Evolutionary conservation across 2,329 filamentous ascomycete species (phyloP).

Genomic region (Thelonectria rubi): DNA sequence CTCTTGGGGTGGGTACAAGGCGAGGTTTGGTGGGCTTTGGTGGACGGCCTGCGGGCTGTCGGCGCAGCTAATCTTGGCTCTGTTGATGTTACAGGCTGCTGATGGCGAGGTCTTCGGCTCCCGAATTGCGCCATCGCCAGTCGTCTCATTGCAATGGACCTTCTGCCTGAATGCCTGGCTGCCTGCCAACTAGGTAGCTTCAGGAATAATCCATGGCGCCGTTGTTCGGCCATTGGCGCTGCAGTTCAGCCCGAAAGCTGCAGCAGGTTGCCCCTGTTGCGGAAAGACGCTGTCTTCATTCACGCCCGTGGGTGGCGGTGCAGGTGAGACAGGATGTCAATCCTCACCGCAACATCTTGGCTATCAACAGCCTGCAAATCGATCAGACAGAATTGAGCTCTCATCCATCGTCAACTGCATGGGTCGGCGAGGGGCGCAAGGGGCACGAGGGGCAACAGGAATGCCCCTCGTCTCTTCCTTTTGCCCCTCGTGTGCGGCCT

Average conservation of each 20-base stretch:
- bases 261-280: not conserved
- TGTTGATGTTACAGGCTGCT: conserved; percentile 20
- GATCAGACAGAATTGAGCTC: not conserved
- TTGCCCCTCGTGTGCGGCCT: conserved; percentile 4
- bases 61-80: conserved; percentile 37
- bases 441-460: conserved; percentile 1
- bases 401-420: not conserved
- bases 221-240: conserved; percentile 10
- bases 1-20: conserved; percentile 30
- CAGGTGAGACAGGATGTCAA: not conserved
- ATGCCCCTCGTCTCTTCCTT: not conserved
- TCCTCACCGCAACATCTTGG: not conserved
- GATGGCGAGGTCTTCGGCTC: conserved; percentile 34
- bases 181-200: conserved; percentile 6
- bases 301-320: not conserved
- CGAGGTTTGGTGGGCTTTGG: conserved; percentile 19
- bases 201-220: conserved; percentile 14
- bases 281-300: not conserved
- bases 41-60: conserved; percentile 39
- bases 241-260: not conserved
- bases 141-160: conserved; percentile 34
- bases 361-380: not conserved
- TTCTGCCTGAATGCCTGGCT: conserved; percentile 19
- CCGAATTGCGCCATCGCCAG: conserved; percentile 43
- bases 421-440: conserved; percentile 8